phyloP scores from a whole-genome alignment of 495 filamentous ascomycete genomes.

The Lasiosphaeris hirsuta region DNA sequence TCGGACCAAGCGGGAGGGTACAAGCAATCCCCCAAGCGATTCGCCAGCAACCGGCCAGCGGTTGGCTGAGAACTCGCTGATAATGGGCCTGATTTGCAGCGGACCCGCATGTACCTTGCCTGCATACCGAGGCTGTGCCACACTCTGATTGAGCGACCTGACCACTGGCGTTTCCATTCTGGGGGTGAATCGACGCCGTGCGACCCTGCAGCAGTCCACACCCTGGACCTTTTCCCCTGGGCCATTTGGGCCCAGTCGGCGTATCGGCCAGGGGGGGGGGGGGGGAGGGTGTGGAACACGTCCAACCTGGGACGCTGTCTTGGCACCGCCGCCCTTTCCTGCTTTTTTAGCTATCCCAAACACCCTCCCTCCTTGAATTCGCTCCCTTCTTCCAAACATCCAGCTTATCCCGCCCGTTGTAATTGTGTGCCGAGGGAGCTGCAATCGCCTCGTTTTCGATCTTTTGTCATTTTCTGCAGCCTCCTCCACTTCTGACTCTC shows the following conservation, averaged over 20 bases:
- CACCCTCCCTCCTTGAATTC: background rate
- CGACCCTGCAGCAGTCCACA: background rate
- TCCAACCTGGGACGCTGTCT: constrained; percentile 3
- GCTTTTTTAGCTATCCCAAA: constrained; percentile 8
- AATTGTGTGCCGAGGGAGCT: constrained; percentile 11
- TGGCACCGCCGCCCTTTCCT: constrained; percentile 14
- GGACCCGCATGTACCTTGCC: no score
- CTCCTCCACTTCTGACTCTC: constrained; percentile 37
- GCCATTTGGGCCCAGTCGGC: no score
- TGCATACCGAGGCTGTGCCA: constrained; percentile 1
- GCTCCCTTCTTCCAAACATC: background rate
- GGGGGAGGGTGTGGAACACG: constrained; percentile 4
- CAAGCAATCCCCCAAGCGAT: background rate
- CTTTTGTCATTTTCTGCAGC: constrained; percentile 11
- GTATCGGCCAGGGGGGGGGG: background rate
- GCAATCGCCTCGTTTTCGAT: constrained; percentile 14
- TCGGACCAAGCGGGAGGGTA: background rate
- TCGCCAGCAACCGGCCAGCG: background rate
- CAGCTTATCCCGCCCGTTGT: constrained; percentile 8
- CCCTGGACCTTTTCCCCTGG: no score
- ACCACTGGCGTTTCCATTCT: background rate
- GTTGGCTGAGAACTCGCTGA: no score
- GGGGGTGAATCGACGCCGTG: background rate
- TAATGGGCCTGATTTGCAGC: no score
- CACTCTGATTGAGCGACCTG: background rate